These are phyloP conservation scores for Cupressus sempervirens DNA, from an alignment of 75 land plant genomes.

Conservation along the genomic window DNA sequence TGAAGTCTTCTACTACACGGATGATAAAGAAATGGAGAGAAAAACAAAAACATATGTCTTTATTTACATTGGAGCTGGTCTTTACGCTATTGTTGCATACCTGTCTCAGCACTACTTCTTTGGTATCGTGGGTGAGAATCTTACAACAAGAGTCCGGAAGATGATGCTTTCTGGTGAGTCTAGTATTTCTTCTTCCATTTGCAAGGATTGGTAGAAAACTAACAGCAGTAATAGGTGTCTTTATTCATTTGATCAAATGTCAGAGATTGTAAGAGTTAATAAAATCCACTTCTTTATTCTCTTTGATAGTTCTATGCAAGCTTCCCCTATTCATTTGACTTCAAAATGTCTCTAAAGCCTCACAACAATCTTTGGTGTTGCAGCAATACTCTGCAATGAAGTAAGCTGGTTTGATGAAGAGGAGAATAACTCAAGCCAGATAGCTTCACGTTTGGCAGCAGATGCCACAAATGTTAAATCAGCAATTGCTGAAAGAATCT, in stretches of 20 bases:
- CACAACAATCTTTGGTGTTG: slow-evolving; percentile 12
- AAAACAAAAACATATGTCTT: slow-evolving; percentile 69
- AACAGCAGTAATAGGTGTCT: not conserved
- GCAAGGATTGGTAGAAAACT: slow-evolving; percentile 1
- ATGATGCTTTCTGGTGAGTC: slow-evolving; percentile 86
- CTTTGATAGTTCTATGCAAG: not conserved
- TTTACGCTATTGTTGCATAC: slow-evolving; percentile 68
- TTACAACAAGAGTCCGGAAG: slow-evolving; percentile 82
- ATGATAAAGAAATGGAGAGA: slow-evolving; percentile 52
- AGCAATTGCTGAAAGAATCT: slow-evolving; percentile 76
- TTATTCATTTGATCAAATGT: not conserved
- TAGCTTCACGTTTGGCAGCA: slow-evolving; percentile 69
- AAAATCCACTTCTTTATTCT: not conserved
- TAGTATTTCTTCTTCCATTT: not conserved
- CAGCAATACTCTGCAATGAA: slow-evolving; percentile 81
- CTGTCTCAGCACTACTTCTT: slow-evolving; percentile 87
- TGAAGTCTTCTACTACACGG: slow-evolving; percentile 71
- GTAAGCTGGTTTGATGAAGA: slow-evolving; percentile 93
- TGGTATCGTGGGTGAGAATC: slow-evolving; percentile 89
- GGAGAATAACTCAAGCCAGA: slow-evolving; percentile 73
- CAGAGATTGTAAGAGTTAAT: not conserved
- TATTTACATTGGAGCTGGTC: slow-evolving; percentile 78
- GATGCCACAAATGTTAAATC: slow-evolving; percentile 87
- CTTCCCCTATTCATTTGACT: not conserved
- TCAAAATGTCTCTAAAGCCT: not conserved